Conservation (phyloP, 116 monocot species). For the Iris pallida region DNA sequence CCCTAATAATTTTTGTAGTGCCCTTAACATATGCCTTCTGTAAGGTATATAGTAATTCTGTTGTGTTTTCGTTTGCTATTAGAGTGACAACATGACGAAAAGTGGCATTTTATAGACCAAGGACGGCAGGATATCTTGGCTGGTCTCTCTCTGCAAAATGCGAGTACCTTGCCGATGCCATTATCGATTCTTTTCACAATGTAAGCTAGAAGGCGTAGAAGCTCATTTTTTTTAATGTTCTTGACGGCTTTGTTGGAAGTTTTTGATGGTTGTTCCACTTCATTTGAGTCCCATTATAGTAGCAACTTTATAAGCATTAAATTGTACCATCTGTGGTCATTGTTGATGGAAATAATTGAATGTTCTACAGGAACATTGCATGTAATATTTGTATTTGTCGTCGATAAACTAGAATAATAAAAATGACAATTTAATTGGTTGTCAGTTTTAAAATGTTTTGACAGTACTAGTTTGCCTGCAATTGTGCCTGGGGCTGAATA, state of each 20-base stretch:
- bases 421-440: too few relatives aligned
- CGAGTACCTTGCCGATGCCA: slow-evolving; percentile 96
- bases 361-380: neutral
- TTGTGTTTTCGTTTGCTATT: neutral
- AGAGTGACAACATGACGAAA: slow-evolving; percentile 99
- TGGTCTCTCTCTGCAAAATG: slow-evolving; percentile 81
- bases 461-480: too few relatives aligned
- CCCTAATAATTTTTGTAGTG: too few relatives aligned
- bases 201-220: slow-evolving; percentile 37
- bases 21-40: too few relatives aligned
- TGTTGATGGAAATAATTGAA: slow-evolving; percentile 4
- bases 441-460: too few relatives aligned
- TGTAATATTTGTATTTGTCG: neutral
- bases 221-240: slow-evolving; percentile 1
- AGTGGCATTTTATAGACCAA: slow-evolving; percentile 99
- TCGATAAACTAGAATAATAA: neutral
- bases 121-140: slow-evolving; percentile 98
- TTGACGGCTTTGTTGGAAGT: slow-evolving; percentile 18
- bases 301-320: neutral
- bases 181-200: slow-evolving; percentile 90
- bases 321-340: neutral
- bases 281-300: neutral
- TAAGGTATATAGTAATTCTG: too few relatives aligned
- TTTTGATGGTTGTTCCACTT: slow-evolving; percentile 34
- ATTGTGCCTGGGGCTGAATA: too few relatives aligned